phyloP scores from a whole-genome alignment of 805 yeast species.

The Suhomyces tanzawaensis region DNA sequence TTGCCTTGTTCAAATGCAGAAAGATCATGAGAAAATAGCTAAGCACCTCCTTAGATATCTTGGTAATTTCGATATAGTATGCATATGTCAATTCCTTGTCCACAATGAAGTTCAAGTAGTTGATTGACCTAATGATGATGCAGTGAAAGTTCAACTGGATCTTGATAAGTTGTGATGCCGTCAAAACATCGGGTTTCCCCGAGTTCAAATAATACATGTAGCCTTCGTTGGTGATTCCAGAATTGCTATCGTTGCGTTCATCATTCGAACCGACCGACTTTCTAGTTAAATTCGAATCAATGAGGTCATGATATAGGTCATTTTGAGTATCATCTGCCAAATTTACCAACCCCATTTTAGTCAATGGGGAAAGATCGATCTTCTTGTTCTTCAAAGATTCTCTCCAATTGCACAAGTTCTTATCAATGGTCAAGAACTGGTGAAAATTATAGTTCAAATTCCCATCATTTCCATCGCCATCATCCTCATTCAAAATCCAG shows the following conservation, averaged over 20 bases:
- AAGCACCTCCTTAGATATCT: slow-evolving; percentile 37
- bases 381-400: slow-evolving; percentile 31
- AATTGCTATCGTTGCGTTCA: not conserved
- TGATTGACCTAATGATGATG: slow-evolving; percentile 40
- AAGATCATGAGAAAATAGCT: slow-evolving; percentile 37
- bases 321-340: slow-evolving; percentile 20
- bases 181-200: slow-evolving; percentile 38
- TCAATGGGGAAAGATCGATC: slow-evolving; percentile 17
- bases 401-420: slow-evolving; percentile 42
- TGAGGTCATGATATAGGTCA: slow-evolving; percentile 31
- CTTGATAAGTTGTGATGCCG: slow-evolving; percentile 39
- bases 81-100: slow-evolving; percentile 38
- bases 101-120: slow-evolving; percentile 41
- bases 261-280: slow-evolving; percentile 5
- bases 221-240: slow-evolving; percentile 15
- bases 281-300: slow-evolving; percentile 10
- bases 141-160: slow-evolving; percentile 46
- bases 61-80: slow-evolving; percentile 34
- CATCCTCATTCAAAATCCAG: slow-evolving; percentile 46
- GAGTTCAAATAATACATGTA: slow-evolving; percentile 22
- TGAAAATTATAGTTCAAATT: slow-evolving; percentile 44
- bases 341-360: slow-evolving; percentile 27
- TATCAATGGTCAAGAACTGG: slow-evolving; percentile 42
- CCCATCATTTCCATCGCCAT: slow-evolving; percentile 49
- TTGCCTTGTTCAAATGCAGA: slow-evolving; percentile 22